phyloP scores from a whole-genome alignment of 1,139 yeast genomes.

The Hyphopichia fennica region DNA sequence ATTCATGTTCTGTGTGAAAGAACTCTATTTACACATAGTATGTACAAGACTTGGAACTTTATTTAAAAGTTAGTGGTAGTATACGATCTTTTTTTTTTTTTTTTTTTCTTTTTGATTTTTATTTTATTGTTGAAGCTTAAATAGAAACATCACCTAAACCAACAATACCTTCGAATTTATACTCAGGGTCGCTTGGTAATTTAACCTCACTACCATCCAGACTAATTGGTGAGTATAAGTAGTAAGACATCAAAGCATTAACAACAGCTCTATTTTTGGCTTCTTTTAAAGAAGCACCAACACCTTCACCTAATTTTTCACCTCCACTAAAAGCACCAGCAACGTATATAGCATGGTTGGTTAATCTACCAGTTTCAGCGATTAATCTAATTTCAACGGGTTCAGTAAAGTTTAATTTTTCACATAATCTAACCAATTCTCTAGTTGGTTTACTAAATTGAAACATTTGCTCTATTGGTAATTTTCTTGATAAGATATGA shows the following conservation, averaged over 20 bases:
- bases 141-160: slow-evolving; percentile 58
- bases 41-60: too few species aligned
- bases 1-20: neutral
- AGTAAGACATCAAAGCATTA: slow-evolving; percentile 88
- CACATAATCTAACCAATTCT: slow-evolving; percentile 76
- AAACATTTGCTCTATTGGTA: slow-evolving; percentile 72
- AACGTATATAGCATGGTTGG: slow-evolving; percentile 81
- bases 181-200: slow-evolving; percentile 60
- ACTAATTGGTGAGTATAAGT: slow-evolving; percentile 79
- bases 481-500: slow-evolving; percentile 76
- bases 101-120: neutral
- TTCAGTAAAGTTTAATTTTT: slow-evolving; percentile 69
- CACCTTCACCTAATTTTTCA: slow-evolving; percentile 89
- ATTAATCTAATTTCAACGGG: slow-evolving; percentile 77
- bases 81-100: neutral
- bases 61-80: neutral
- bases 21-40: slow-evolving; percentile 3
- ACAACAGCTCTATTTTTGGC: slow-evolving; percentile 93
- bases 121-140: slow-evolving; percentile 15
- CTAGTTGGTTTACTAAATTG: slow-evolving; percentile 83
- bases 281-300: slow-evolving; percentile 87
- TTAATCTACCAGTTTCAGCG: slow-evolving; percentile 90
- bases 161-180: slow-evolving; percentile 47
- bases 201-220: slow-evolving; percentile 38
- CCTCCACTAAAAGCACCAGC: slow-evolving; percentile 90